phyloP scores from a whole-genome alignment of 169 alveolate genomes.

The Plasmodium knowlesi region DNA sequence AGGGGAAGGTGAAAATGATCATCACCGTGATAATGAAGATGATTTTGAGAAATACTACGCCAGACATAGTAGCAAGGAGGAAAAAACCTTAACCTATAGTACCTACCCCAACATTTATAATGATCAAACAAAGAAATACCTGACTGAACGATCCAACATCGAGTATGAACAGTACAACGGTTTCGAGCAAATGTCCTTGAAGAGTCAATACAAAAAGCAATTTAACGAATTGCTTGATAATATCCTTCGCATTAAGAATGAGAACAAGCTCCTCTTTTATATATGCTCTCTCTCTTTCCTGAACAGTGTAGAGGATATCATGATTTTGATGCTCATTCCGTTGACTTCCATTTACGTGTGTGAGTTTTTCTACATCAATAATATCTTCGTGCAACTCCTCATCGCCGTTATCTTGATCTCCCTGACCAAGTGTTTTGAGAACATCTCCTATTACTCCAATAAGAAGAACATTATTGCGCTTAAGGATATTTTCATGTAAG shows the following conservation, averaged over 20 bases:
- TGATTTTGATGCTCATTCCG: slow-evolving; percentile 36
- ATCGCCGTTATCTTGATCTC: slow-evolving; percentile 40
- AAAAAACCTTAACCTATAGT: neutral
- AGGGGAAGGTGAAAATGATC: neutral
- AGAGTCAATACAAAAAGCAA: slow-evolving; percentile 28
- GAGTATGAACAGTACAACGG: slow-evolving; percentile 15
- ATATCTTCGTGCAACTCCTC: slow-evolving; percentile 2
- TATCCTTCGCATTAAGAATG: neutral
- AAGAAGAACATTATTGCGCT: slow-evolving; percentile 29
- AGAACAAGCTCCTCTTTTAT: slow-evolving; percentile 21
- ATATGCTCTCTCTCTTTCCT: slow-evolving; percentile 16
- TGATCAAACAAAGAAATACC: slow-evolving; percentile 12
- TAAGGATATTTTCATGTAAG: slow-evolving; percentile 47
- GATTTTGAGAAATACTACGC: slow-evolving; percentile 49
- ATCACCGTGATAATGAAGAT: slow-evolving; percentile 11
- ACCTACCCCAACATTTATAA: slow-evolving; percentile 24
- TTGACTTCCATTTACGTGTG: slow-evolving; percentile 30
- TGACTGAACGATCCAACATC: slow-evolving; percentile 3
- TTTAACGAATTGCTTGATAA: slow-evolving; percentile 7
- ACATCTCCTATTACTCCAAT: slow-evolving; percentile 45
- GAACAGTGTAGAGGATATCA: slow-evolving; percentile 61
- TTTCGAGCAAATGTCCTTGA: neutral
- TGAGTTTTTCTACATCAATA: slow-evolving; percentile 17
- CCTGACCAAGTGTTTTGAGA: slow-evolving; percentile 59
- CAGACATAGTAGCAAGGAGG: neutral